Evolutionary conservation across 2,329 filamentous ascomycete species (phyloP).

Genomic region (Penicillium sp.): DNA sequence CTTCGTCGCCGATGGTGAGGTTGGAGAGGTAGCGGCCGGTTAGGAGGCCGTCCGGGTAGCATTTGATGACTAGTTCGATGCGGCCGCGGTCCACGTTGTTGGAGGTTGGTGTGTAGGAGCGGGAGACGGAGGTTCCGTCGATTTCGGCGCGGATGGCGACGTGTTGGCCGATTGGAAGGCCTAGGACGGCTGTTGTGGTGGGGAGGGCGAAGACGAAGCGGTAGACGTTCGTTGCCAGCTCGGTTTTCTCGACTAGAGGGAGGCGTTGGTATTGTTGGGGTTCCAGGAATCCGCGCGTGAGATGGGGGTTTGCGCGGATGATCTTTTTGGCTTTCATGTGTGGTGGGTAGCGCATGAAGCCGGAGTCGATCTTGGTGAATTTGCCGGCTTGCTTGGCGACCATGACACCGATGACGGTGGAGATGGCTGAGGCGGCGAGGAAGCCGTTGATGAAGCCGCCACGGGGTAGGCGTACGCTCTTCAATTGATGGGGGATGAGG

Average conservation of each 20-base stretch:
- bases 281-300: slow-evolving; percentile 51
- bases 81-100: slow-evolving; percentile 33
- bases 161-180: slow-evolving; percentile 60
- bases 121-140: slow-evolving; percentile 47
- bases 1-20: slow-evolving; percentile 34
- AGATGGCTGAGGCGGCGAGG: slow-evolving; percentile 14
- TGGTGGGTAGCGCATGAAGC: slow-evolving; percentile 29
- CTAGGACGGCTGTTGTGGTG: slow-evolving; percentile 46
- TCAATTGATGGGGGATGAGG: slow-evolving; percentile 6
- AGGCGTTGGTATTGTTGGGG: slow-evolving; percentile 51
- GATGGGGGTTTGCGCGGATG: slow-evolving; percentile 41
- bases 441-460: slow-evolving; percentile 21
- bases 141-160: slow-evolving; percentile 53
- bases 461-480: slow-evolving; percentile 3
- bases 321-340: slow-evolving; percentile 45
- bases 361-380: slow-evolving; percentile 23
- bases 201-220: slow-evolving; percentile 55
- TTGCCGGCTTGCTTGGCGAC: slow-evolving; percentile 7
- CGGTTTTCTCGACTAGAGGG: slow-evolving; percentile 39
- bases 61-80: slow-evolving; percentile 36
- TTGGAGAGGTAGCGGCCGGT: slow-evolving; percentile 33
- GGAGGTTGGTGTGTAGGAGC: slow-evolving; percentile 55
- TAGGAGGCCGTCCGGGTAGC: slow-evolving; percentile 35
- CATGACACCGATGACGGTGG: slow-evolving; percentile 8
- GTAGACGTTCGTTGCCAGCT: slow-evolving; percentile 35